Evolutionary conservation across 345 rosid species (phyloP), one percentile per base, ranked within the genome.

Genomic region (Triadica sebifera): DNA sequence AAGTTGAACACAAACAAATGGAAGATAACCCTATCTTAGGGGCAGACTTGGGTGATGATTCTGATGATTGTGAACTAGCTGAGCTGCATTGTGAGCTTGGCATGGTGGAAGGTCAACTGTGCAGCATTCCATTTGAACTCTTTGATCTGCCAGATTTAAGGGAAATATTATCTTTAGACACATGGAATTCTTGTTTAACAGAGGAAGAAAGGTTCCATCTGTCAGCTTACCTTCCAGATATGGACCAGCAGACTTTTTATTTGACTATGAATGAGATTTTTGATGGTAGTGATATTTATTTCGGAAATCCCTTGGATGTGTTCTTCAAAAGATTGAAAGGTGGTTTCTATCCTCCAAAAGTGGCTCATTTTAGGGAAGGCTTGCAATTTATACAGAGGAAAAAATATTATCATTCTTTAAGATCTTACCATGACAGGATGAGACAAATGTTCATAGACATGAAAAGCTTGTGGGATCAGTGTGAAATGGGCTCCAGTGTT

Each of bases 181-280:
- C 94, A 55, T 90, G 94, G 94, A 84, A 90, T 78, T 87, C 84
- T 16, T 82, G 82, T 79, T 83, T 88, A 60, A 84, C 90, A 0
- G 88, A 87, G 74, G 92, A 87, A 72, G 94, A 90, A 67, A 83
- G 92, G 77, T 87, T 84, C 76, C 65, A 57, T 57, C 83, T 90
- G 19, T 81, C 88, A 9, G 80, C 83, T 78, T 84, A 81, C 81
- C 88, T 90, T 59, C 94, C 94, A 2, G 94, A 90, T 83, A 83
- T 88, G 89, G 90, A 87, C 67, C 85, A 84, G 70, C 80, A 85
- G 69, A 83, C 85, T 12, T 90, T 88, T 74, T 53, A 53, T 73
- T 20, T 79, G 74, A 87, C 87, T 12, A 81, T 90, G 90, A 82
- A 75, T 69, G 88, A 88, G 70, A 84, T 90, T 78, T 81, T 90